Percentiles rank a stretch among this genome's conserved stretches.
These are phyloP conservation scores for Boletellus ananas DNA, from an alignment of 768 basidiomycete species.

Conservation along the genomic window DNA sequence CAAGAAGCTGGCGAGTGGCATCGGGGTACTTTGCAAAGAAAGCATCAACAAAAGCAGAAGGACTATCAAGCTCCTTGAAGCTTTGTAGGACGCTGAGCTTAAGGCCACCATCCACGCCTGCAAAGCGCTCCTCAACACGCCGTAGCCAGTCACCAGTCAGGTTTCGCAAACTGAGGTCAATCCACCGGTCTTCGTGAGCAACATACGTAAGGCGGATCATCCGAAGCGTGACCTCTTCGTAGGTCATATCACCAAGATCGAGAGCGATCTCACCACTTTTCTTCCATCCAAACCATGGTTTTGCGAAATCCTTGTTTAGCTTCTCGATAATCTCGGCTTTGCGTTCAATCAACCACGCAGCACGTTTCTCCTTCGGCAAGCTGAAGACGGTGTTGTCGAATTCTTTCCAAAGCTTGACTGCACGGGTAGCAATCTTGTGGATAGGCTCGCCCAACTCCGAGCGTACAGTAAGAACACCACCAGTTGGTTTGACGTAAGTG, in stretches of 20 bases:
- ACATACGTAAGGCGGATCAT: constrained; percentile 96
- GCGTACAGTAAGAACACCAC: constrained; percentile 93
- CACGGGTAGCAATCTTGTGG: constrained; percentile 97
- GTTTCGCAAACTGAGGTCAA: constrained; percentile 88
- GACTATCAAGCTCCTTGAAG: constrained; percentile 81
- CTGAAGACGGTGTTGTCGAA: constrained; percentile 97
- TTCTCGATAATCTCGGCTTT: constrained; percentile 87
- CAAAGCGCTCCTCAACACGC: constrained; percentile 92
- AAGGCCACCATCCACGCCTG: constrained; percentile 75
- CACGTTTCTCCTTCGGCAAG: constrained; percentile 93
- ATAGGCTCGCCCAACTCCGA: constrained; percentile 99
- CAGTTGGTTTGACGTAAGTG: constrained; percentile 90
- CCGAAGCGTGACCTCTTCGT: constrained; percentile 90
- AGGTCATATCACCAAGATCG: constrained; percentile 95
- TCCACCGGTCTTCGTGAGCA: constrained; percentile 86
- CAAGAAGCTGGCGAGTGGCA: constrained; percentile 81
- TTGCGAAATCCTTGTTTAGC: constrained; percentile 92
- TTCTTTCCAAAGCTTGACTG: constrained; percentile 97
- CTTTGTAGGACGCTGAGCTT: constrained; percentile 85
- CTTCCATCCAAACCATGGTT: constrained; percentile 98
- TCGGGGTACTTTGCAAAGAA: constrained; percentile 87
- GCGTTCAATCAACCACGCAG: constrained; percentile 80
- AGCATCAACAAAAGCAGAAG: constrained; percentile 64
- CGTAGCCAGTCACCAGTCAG: constrained; percentile 96
- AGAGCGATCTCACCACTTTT: constrained; percentile 81